These are phyloP conservation scores for Puccinia polysora DNA, from an alignment of 1,284 basidiomycete species.

Conservation along the genomic window DNA sequence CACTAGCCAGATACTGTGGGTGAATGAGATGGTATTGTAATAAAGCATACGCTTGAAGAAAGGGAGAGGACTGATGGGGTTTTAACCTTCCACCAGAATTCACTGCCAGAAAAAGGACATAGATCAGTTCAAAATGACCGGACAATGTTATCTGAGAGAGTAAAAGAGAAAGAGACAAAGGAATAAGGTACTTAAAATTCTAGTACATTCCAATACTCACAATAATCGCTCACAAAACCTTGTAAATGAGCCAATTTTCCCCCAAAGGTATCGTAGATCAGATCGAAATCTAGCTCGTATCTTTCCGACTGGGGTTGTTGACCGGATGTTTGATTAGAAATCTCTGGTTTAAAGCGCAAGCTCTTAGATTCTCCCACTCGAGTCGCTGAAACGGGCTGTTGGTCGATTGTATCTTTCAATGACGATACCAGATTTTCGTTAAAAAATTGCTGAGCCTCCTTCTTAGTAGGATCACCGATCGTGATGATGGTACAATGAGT, in stretches of 20 bases:
- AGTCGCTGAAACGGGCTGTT: conserved; percentile 15
- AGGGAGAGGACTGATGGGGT: conserved; percentile 15
- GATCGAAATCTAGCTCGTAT: conserved; percentile 63
- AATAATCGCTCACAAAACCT: conserved; percentile 56
- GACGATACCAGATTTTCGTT: conserved; percentile 61
- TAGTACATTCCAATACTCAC: not conserved
- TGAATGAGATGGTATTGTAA: conserved; percentile 25
- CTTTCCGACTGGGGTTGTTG: conserved; percentile 46
- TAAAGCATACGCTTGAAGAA: conserved; percentile 31
- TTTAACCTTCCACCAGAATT: conserved; percentile 30
- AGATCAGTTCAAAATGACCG: too few species aligned
- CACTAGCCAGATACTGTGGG: not conserved
- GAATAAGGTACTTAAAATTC: not conserved
- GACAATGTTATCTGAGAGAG: not conserved
- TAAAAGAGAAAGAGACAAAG: conserved; percentile 8
- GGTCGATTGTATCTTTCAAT: conserved; percentile 60
- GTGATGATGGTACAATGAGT: conserved; percentile 62
- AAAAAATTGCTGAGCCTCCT: conserved; percentile 65
- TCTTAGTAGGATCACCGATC: conserved; percentile 69
- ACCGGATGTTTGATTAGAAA: not conserved
- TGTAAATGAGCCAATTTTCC: conserved; percentile 74
- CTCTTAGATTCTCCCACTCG: not conserved
- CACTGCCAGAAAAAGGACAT: not conserved
- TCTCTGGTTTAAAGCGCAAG: conserved; percentile 11
- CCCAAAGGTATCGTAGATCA: conserved; percentile 69